Evolutionary conservation across 2,329 filamentous ascomycete species (phyloP), one percentile per base, ranked within the genome.

Genomic region (Boeremia exigua): DNA sequence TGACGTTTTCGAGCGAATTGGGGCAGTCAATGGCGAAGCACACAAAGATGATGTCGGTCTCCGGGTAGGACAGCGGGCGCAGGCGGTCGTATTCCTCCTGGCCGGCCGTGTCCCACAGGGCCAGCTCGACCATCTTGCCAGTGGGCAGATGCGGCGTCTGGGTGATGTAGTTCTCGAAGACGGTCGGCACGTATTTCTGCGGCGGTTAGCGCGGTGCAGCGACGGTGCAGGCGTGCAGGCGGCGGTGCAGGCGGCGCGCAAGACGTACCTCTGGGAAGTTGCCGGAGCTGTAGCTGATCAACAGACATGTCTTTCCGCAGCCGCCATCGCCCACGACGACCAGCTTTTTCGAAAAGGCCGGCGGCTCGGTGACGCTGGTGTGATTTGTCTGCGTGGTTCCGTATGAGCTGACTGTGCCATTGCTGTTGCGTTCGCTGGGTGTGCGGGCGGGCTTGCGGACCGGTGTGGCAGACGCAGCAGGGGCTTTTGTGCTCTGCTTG

Each of bases 151-250:
- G 95, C 57, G 88, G 90, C 54, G 94, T 96, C 77, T 96, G 94
- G 50, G 95, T 97, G 80, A 99, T 98, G 85, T 99, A 99, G 82
- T 99, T 99, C 75, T 99, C 95, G 77, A 99, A 99, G 48, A 99
- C 95, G 2, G 95, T 99, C 4, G 95, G 95, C 36, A 99, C 95
- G 71, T 99, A 99, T 98, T 97, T 98, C 95, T 99, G 70, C 29
- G 19, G 9, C 32, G 27, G 55, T 66, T 37, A 66, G 62, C 34
- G 27, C 9, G 15, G 19, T 1, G 37, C 25, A 19, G 7, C 9
- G 19, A n/a, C n/a, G n/a, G n/a, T n/a, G n/a, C n/a, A n/a, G n/a
- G n/a, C n/a, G n/a, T n/a, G n/a, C n/a, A n/a, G n/a, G n/a, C n/a
- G n/a, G n/a, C n/a, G n/a, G n/a, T n/a, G n/a, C n/a, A n/a, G n/a